phyloP scores from a whole-genome alignment of 805 yeast species.

The Schizosaccharomyces octosporus region DNA sequence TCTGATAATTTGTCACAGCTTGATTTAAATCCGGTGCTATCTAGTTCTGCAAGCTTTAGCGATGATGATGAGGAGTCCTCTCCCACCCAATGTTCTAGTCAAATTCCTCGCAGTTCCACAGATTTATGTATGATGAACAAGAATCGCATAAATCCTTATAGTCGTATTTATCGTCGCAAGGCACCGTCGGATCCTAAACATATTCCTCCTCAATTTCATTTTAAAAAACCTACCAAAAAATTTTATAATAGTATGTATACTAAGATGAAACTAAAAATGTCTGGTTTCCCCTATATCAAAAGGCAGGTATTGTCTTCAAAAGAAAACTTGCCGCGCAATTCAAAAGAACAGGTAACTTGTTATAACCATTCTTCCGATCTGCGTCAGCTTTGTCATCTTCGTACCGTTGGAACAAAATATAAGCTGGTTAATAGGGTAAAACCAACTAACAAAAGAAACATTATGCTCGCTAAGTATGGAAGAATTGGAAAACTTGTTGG shows the following conservation, averaged over 20 bases:
- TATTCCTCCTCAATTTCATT: slow-evolving; percentile 16
- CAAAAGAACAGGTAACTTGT: slow-evolving; percentile 10
- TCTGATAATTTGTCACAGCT: no score
- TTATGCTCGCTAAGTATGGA: slow-evolving; percentile 31
- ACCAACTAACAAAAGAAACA: no score
- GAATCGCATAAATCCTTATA: slow-evolving; percentile 12
- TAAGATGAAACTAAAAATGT: neutral
- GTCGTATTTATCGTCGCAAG: slow-evolving; percentile 12
- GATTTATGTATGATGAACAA: neutral
- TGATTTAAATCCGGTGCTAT: no score
- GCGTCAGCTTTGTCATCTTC: slow-evolving; percentile 10
- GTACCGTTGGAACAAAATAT: no score
- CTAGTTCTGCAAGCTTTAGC: no score
- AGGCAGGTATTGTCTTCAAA: no score
- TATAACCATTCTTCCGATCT: slow-evolving; percentile 7
- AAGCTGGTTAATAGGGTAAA: no score
- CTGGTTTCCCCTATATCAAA: no score
- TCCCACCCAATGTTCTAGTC: no score
- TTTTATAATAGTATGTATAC: neutral
- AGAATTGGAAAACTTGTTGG: slow-evolving; percentile 53
- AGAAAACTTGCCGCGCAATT: slow-evolving; percentile 1
- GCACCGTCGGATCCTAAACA: slow-evolving; percentile 9
- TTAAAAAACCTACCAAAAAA: slow-evolving; percentile 7
- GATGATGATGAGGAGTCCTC: no score
- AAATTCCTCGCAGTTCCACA: no score